Percentiles rank a stretch among this genome's conserved stretches.
phyloP scores from a whole-genome alignment of 2,329 filamentous ascomycete genomes.

The Chaetomium globosum region DNA sequence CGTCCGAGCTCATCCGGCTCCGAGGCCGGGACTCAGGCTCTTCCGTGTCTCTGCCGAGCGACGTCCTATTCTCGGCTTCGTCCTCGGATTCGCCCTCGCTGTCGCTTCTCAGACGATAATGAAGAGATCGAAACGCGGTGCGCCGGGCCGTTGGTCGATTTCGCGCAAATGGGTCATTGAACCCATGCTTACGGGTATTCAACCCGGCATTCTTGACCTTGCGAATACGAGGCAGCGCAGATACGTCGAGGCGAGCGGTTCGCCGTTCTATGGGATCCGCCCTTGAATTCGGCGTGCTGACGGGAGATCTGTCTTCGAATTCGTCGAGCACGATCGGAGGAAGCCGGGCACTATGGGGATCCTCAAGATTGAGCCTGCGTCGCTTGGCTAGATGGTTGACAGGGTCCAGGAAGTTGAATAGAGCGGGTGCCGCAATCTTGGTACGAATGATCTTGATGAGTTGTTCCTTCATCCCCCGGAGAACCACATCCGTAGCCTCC shows the following conservation, averaged over 20 bases:
- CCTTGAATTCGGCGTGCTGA: constrained; percentile 67
- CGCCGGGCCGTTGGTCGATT: constrained; percentile 60
- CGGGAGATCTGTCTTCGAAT: constrained; percentile 62
- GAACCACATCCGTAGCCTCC: constrained; percentile 78
- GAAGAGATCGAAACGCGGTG: constrained; percentile 74
- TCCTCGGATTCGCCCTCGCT: constrained; percentile 90
- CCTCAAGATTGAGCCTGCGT: constrained; percentile 74
- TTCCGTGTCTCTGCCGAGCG: constrained; percentile 75
- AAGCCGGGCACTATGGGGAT: constrained; percentile 63
- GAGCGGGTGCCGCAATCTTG: constrained; percentile 77
- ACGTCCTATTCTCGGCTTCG: constrained; percentile 63
- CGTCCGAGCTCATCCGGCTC: constrained; percentile 70
- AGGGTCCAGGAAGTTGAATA: constrained; percentile 82
- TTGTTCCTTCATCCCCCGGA: constrained; percentile 81
- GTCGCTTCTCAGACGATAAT: constrained; percentile 74
- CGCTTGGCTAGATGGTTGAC: constrained; percentile 78
- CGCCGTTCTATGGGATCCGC: constrained; percentile 64
- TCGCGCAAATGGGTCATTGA: constrained; percentile 68
- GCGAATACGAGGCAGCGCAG: constrained; percentile 72
- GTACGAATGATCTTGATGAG: constrained; percentile 86
- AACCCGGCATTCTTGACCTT: constrained; percentile 63
- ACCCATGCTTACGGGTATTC: constrained; percentile 62
- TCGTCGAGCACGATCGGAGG: constrained; percentile 58
- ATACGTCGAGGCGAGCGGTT: constrained; percentile 60
- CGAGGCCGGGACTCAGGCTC: constrained; percentile 80